phyloP scores from a whole-genome alignment of 805 yeast species.

The Wickerhamomyces queroliae region DNA sequence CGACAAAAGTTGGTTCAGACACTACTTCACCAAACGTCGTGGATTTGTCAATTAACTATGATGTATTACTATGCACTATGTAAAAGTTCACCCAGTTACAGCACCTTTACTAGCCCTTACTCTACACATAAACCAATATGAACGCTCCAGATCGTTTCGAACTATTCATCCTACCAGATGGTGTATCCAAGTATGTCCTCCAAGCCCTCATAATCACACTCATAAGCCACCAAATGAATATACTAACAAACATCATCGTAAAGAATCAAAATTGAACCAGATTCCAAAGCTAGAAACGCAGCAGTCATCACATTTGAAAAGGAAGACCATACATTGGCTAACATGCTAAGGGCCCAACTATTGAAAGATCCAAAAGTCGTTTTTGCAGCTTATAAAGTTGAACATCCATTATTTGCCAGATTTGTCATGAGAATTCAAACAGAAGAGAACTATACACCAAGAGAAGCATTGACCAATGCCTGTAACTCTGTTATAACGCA shows the following conservation, averaged over 20 bases:
- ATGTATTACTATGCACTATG: too few species aligned
- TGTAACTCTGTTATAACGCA: slow-evolving; percentile 79
- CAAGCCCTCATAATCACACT: too few species aligned
- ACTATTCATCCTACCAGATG: slow-evolving; percentile 94
- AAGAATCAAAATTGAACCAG: slow-evolving; percentile 83
- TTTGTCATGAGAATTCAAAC: slow-evolving; percentile 94
- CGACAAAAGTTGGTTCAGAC: too few species aligned
- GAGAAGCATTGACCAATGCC: slow-evolving; percentile 85
- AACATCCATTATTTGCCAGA: slow-evolving; percentile 95
- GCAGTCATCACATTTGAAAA: slow-evolving; percentile 89
- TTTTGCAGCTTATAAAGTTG: slow-evolving; percentile 96
- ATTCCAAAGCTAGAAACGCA: slow-evolving; percentile 92
- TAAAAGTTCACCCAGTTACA: too few species aligned
- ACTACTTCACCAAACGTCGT: too few species aligned
- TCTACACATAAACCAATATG: slow-evolving; percentile 39
- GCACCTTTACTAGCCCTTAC: too few species aligned
- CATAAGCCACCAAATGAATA: not conserved
- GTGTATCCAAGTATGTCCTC: slow-evolving; percentile 75
- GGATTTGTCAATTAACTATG: too few species aligned
- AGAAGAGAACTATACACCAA: slow-evolving; percentile 90
- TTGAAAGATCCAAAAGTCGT: slow-evolving; percentile 83
- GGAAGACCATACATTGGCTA: slow-evolving; percentile 96
- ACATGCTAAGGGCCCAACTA: slow-evolving; percentile 79
- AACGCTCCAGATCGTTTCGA: slow-evolving; percentile 99
- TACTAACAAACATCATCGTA: slow-evolving; percentile 6